Percentiles rank a stretch among this genome's conserved stretches.
Conservation (phyloP, 768 basidiomycete genomes). For the Dioszegia hungarica region DNA sequence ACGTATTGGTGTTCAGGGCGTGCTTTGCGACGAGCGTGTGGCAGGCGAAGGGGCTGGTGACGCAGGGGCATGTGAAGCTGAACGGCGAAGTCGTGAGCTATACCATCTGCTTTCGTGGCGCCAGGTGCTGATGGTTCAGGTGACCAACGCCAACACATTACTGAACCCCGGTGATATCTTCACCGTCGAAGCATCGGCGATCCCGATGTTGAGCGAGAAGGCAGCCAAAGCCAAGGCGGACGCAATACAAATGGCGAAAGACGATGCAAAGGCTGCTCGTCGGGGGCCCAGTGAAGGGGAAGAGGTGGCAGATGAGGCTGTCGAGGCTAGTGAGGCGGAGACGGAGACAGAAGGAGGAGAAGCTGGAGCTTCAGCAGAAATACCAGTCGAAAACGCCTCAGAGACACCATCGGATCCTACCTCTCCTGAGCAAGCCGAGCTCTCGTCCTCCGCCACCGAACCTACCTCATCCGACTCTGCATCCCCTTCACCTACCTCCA, state of each 20-base stretch:
- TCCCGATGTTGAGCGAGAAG: constrained; percentile 59
- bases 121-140: constrained; percentile 52
- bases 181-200: constrained; percentile 73
- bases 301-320: neutral
- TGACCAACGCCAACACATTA: constrained; percentile 75
- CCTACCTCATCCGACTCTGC: constrained; percentile 2
- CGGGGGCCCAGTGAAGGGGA: no score
- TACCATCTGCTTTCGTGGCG: neutral
- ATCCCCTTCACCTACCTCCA: constrained; percentile 31
- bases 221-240: constrained; percentile 16
- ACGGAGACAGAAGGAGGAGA: neutral
- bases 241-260: constrained; percentile 1
- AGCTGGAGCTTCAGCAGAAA: constrained; percentile 14
- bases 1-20: constrained; percentile 81
- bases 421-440: constrained; percentile 31
- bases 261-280: constrained; percentile 3
- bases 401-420: constrained; percentile 3
- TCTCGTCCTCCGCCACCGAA: constrained; percentile 7
- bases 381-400: constrained; percentile 18
- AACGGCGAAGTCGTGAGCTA: constrained; percentile 79
- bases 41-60: constrained; percentile 76
- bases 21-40: constrained; percentile 87
- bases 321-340: neutral
- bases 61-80: constrained; percentile 78
- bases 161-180: constrained; percentile 93